Base-by-base conservation (phyloP, 306 rosid genomes). In the Lathyrus tuberosus region DNA sequence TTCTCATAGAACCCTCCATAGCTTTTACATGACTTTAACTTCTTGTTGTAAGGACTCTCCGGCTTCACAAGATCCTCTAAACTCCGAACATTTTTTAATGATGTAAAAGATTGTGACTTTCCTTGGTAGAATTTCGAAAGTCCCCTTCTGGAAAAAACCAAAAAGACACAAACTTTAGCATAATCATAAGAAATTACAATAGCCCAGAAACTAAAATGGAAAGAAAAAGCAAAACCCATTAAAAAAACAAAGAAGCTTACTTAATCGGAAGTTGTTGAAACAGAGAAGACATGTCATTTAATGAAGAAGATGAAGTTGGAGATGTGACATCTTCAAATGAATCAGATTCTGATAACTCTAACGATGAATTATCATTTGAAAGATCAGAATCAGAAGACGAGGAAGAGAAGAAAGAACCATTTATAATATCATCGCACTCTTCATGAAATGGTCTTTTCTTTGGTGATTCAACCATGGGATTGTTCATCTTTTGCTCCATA, bases 41-140 rank as follows among this genome's bases (percentile, higher is more conserved):
- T 84, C 79, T 78, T 81, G 47, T 67, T 84, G 10, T 44, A 69
- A 38, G 82, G 78, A 38, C 79, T 76, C 76, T 84, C 88, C 53
- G 79, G 57, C 75, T 84, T 84, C 1, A 67, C 82, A 24, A 84
- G 84, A 78, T 81, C 85, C 67, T 81, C 85, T 41, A 84, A 42
- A 53, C 84, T 75, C 65, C 43, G 73, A 53, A 81, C 88, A 18
- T 65, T 78, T 3, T 81, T 58, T 8, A 84, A 38, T 30, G 84
- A 84, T 41, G 83, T 75, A 26, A 84, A 84, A 14, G 88, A 84
- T 62, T 79, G 83, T 33, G 88, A 84, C 63, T 75, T 84, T 4
- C 88, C 85, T 4, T 78, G 42, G 67, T 84, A 84, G 72, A 63
- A 63, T 47, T 60, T 78, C 13, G 88, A 84, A 1, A 84, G 83